These are phyloP conservation scores for Plasmodium reichenowi DNA, from an alignment of 169 alveolate genomes.

Conservation along the genomic window DNA sequence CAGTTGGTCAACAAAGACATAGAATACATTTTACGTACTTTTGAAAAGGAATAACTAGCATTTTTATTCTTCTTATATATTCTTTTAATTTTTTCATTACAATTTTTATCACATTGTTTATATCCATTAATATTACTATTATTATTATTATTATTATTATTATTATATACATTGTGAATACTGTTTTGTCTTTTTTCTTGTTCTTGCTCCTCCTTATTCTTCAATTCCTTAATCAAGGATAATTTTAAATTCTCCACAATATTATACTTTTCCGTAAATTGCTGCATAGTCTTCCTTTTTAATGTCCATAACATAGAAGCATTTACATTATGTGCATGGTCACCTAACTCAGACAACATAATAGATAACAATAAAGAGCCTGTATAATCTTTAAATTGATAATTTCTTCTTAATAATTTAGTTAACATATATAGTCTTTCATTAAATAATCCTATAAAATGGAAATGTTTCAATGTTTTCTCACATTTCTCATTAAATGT, in stretches of 20 bases:
- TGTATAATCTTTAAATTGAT: conserved; percentile 80
- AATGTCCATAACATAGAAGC: conserved; percentile 86
- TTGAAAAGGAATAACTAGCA: conserved; percentile 4
- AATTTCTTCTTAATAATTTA: conserved; percentile 75
- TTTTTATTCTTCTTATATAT: conserved; percentile 38
- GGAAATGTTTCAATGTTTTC: conserved; percentile 79
- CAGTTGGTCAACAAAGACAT: conserved; percentile 23
- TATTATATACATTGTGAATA: too few species aligned
- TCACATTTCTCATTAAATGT: conserved; percentile 83
- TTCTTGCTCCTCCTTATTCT: neutral
- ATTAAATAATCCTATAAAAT: conserved; percentile 80
- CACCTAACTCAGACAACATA: conserved; percentile 90
- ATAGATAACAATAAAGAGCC: conserved; percentile 87
- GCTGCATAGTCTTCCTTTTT: conserved; percentile 59
- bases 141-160: neutral
- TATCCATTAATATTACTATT: neutral
- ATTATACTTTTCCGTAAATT: conserved; percentile 42
- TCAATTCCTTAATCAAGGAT: neutral
- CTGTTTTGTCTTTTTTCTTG: too few species aligned
- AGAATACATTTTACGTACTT: neutral
- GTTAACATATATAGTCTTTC: conserved; percentile 68
- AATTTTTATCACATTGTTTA: too few species aligned
- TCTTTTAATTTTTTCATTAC: conserved; percentile 10
- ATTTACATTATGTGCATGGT: conserved; percentile 87
- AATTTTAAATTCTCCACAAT: conserved; percentile 15